phyloP scores from a whole-genome alignment of 2,329 filamentous ascomycete genomes.

The Hirsutella minnesotensis region DNA sequence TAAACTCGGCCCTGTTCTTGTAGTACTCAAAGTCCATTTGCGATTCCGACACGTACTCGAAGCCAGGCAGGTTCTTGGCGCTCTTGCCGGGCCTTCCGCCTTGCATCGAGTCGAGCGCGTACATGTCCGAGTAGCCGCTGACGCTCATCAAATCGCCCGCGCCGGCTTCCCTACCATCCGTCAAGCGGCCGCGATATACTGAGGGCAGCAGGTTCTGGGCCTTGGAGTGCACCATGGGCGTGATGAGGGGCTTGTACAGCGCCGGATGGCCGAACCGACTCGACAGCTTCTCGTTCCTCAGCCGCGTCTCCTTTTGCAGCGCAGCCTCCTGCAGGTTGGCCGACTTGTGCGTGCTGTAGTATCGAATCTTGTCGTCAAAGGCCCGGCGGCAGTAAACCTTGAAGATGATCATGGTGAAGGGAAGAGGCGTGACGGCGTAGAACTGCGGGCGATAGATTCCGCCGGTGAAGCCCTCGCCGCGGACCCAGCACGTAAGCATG shows the following conservation, averaged over 20 bases:
- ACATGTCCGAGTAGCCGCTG: constrained; percentile 73
- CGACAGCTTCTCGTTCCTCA: constrained; percentile 57
- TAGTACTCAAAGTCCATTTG: constrained; percentile 85
- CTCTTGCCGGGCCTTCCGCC: constrained; percentile 35
- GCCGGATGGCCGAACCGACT: constrained; percentile 83
- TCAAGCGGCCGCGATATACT: constrained; percentile 72
- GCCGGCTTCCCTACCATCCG: constrained; percentile 50
- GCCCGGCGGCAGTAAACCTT: constrained; percentile 69
- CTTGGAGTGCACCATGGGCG: constrained; percentile 89
- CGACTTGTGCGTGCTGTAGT: constrained; percentile 58
- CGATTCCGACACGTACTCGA: constrained; percentile 80
- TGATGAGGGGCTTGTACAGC: constrained; percentile 78
- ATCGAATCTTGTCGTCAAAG: constrained; percentile 74
- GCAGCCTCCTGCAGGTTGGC: constrained; percentile 30
- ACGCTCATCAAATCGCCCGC: constrained; percentile 43
- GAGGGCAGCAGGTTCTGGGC: constrained; percentile 77
- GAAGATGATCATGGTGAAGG: constrained; percentile 68
- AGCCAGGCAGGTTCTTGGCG: constrained; percentile 47
- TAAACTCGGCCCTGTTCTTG: constrained; percentile 83
- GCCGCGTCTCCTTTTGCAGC: constrained; percentile 37
- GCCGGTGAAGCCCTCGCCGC: constrained; percentile 37
- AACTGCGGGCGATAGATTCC: constrained; percentile 41
- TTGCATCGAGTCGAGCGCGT: constrained; percentile 69
- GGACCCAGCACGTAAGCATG: constrained; percentile 62
- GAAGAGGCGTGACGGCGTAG: constrained; percentile 59